Conservation (phyloP, 164 flowering plant genomes). For the Chloranthus sessilifolius region DNA sequence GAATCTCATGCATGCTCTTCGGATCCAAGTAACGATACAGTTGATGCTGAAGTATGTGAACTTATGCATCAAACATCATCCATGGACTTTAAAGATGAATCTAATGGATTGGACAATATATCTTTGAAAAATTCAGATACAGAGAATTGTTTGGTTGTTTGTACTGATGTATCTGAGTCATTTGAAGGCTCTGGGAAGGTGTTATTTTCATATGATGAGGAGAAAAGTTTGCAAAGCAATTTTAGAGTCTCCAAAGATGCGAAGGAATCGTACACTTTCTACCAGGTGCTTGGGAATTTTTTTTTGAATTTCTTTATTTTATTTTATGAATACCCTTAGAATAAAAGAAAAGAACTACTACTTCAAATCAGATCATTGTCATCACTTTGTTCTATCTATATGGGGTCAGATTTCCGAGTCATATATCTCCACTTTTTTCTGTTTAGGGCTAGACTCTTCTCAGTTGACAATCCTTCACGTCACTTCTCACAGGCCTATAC, state of each 20-base stretch:
- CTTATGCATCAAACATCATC: conserved; percentile 8
- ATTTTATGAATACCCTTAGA: too few relatives aligned
- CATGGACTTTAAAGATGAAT: conserved; percentile 14
- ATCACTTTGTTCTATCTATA: too few relatives aligned
- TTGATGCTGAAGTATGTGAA: conserved; percentile 14
- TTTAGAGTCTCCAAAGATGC: conserved; percentile 22
- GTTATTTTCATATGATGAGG: conserved; percentile 38
- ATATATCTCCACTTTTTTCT: too few relatives aligned
- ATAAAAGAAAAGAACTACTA: too few relatives aligned
- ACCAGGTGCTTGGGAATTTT: conserved; percentile 54
- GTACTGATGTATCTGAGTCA: conserved; percentile 21
- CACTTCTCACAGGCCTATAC: too few relatives aligned
- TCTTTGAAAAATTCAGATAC: conserved; percentile 20
- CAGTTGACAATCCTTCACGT: too few relatives aligned
- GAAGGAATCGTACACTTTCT: conserved; percentile 68
- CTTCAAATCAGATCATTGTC: too few relatives aligned
- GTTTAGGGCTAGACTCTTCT: too few relatives aligned
- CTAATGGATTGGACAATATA: conserved; percentile 5
- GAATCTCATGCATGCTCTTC: conserved; percentile 17
- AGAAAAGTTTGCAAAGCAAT: conserved; percentile 22
- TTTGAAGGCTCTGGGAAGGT: conserved; percentile 22
- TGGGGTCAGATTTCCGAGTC: too few relatives aligned
- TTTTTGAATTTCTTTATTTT: background rate
- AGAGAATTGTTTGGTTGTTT: conserved; percentile 19
- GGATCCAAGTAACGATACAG: conserved; percentile 10